A percentile compares a stretch with the other conserved stretches of the same genome.
These are phyloP conservation scores for Basidioascus undulatus DNA, from an alignment of 768 basidiomycete species.

Conservation along the genomic window DNA sequence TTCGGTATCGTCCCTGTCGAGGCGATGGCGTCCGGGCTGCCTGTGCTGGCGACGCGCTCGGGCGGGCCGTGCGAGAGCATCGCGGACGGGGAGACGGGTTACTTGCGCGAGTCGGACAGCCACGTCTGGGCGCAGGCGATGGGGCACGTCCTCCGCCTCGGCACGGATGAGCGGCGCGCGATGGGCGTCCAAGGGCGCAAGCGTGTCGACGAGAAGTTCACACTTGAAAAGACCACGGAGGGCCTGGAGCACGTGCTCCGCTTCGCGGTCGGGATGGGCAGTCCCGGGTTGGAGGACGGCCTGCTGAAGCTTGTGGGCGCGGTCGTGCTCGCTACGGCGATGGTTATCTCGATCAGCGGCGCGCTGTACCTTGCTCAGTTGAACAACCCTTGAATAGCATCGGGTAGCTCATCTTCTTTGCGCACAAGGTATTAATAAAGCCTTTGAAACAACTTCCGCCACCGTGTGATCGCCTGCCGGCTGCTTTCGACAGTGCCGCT, in stretches of 20 bases:
- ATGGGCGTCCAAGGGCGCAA: constrained; percentile 32
- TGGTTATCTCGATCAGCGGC: too few species aligned
- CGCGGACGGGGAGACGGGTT: constrained; percentile 43
- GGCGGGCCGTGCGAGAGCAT: constrained; percentile 72
- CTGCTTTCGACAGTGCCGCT: too few species aligned
- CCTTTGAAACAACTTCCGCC: too few species aligned
- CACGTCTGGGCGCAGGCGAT: constrained; percentile 49
- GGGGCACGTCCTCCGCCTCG: constrained; percentile 25
- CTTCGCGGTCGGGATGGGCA: constrained; percentile 35
- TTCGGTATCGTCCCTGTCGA: constrained; percentile 94
- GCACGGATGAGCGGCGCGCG: constrained; percentile 21
- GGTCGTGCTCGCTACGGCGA: too few species aligned
- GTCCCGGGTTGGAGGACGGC: neutral
- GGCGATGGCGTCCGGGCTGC: constrained; percentile 74
- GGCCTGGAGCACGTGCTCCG: constrained; percentile 32
- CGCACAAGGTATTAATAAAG: too few species aligned
- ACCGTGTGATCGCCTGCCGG: too few species aligned
- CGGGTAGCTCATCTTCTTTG: too few species aligned
- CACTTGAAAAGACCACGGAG: constrained; percentile 47
- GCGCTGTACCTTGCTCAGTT: too few species aligned
- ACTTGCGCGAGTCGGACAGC: constrained; percentile 39
- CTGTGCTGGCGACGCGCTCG: constrained; percentile 62
- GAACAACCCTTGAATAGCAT: too few species aligned
- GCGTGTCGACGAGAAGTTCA: constrained; percentile 42
- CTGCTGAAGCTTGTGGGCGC: neutral